Evolutionary conservation across 2,329 filamentous ascomycete species (phyloP).

Genomic region (Fusarium illudens): DNA sequence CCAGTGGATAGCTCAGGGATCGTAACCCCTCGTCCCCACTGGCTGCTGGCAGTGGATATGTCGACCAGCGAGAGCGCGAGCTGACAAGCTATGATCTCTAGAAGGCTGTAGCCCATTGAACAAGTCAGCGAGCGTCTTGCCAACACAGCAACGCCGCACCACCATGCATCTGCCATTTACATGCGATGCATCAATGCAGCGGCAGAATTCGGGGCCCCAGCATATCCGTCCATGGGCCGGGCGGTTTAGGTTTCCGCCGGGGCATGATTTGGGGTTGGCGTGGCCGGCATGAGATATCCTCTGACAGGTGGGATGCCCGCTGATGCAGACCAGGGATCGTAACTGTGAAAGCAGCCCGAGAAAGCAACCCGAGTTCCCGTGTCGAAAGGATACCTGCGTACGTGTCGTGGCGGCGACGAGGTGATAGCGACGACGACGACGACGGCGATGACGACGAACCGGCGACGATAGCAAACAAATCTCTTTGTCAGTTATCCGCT

Average conservation of each 20-base stretch:
- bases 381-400: not conserved
- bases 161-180: constrained; percentile 15
- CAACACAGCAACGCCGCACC: constrained; percentile 27
- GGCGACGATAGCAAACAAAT: not conserved
- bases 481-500: not conserved
- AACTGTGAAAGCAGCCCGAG: not conserved
- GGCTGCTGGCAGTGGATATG: not conserved
- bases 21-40: constrained; percentile 13
- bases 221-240: constrained; percentile 1
- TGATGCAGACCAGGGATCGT: not conserved
- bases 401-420: not conserved
- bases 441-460: not conserved
- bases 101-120: constrained; percentile 14
- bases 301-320: not conserved
- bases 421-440: not conserved
- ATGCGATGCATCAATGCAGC: constrained; percentile 17
- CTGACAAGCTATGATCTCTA: constrained; percentile 14
- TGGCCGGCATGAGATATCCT: not conserved
- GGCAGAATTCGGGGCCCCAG: constrained; percentile 30
- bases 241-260: constrained; percentile 13
- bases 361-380: not conserved
- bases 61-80: not conserved
- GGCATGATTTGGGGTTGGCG: constrained; percentile 14
- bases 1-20: constrained; percentile 2
- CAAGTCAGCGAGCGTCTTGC: constrained; percentile 33